Evolutionary conservation across 352 stramenopile genomes (phyloP), one percentile per base, ranked within the genome.

Genomic region (Globisporangium parvum): DNA sequence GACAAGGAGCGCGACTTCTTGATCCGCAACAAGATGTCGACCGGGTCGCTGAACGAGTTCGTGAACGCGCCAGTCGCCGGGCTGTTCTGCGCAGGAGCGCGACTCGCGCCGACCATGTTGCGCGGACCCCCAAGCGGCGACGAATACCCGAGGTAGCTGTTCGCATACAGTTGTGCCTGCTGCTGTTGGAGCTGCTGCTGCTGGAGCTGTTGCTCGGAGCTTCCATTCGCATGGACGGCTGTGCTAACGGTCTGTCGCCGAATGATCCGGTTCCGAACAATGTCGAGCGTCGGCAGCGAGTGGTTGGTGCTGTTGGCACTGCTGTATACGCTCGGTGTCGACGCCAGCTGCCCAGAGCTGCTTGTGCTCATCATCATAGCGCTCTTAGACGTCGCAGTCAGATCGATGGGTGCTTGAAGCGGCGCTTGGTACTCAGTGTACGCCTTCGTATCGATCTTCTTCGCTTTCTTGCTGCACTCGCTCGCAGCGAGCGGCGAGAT

Each of bases 11-110:
- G 65, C n/a, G 77, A 90, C 44, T 90, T 83, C 58, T 90, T 90
- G 60, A 90, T 88, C 18, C 75, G 77, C 14, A 90, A 57, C 45
- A 90, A 51, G 46, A 90, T 87, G 41, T 88, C 77, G n/a, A 90
- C 80, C 1, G 80, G 80, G 50, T 90, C 80, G 47, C 69, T 88
- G 49, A 87, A 86, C 2, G 79, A 86, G 48, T 76, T 82, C 23
- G 63, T 70, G 45, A 83, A 83, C 33, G 62, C 63, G 6, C 31
- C 31, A 37, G 31, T 37, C 17, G 69, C 61, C 6, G 53, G 53
- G 26, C 53, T 59, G 24, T 51, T 23, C 17, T 51, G 46, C 5
- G 46, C 21, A 1, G 11, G 2, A 24, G 12, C 23, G 46, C 11
- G 1, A 6, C 46, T 35, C 23, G 5, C 15, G 23, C 17, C 46